Evolutionary conservation across 805 yeast species (phyloP), one percentile per base, ranked within the genome.

Genomic region (Ogataea populi-albae): DNA sequence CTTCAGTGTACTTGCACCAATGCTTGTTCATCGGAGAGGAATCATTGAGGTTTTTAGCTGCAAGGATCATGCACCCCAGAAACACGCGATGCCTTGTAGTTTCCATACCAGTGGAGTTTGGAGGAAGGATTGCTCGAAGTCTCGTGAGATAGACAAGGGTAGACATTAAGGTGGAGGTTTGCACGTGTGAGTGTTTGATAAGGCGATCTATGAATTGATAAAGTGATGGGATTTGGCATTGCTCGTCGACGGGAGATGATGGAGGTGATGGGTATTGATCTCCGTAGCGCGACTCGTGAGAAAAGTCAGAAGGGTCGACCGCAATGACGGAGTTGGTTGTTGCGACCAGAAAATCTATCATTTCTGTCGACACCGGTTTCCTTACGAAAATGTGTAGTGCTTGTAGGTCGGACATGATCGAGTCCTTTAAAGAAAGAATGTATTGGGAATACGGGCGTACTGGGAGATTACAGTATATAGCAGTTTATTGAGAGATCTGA

Each of bases 1-100:
- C 97, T 56, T 82, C 81, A 3, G 98, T 89, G 67, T 91, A 89
- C 41, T 77, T 73, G 4, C 95, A 81, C 98, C 98, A 91, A 66
- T 93, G 97, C 64, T 84, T 89, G 65, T 91, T 91, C 58, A 91
- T 73, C 27, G 98, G 98, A 15, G 94, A 81, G 3, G 95, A 84
- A 66, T 91, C 98, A 62, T 91, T 91, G 46, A 89, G 73, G 45
- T 79, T 80, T 66, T 91, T 91, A 11, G 98, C 96, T n/a, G 95
- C 85, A 32, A 93, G 64, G 28, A 91, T 86, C 38, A 91, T 70
- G 29, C 96, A 77, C 0, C 97, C 96, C 34, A 91, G 66, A 48
- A 91, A 93, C 39, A 91, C 86, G 42, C 98, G 73, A 66, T 91
- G 98, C 55, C 94, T 76, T 6, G 98, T 88, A 35, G 97, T 84